A percentile compares a stretch with the other conserved stretches of the same genome.
Evolutionary conservation across 208 protist species (phyloP).

Genomic region (Crithidia bombi): DNA sequence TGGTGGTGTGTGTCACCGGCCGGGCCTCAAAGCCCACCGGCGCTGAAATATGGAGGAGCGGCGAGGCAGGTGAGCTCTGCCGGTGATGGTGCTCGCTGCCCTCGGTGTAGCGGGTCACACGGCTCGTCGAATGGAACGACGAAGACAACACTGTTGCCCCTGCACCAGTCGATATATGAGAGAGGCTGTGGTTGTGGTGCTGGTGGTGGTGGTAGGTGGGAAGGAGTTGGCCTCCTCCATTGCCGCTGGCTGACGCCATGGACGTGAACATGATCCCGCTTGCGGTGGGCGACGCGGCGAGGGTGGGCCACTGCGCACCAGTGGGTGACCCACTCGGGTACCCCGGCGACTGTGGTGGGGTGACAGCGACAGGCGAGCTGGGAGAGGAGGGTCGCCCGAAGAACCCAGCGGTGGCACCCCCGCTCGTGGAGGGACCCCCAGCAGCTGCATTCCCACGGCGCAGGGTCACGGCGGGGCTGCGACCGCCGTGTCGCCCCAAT

Average conservation of each 20-base stretch:
- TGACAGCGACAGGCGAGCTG: constrained; percentile 15
- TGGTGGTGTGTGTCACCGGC: not conserved
- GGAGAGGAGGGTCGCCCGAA: constrained; percentile 16
- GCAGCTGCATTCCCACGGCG: not conserved
- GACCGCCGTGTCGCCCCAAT: constrained; percentile 13
- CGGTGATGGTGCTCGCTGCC: not conserved
- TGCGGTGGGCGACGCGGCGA: constrained; percentile 1
- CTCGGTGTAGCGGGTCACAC: not conserved
- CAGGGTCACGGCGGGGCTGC: not conserved
- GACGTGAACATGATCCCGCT: not conserved
- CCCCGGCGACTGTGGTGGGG: constrained; percentile 25
- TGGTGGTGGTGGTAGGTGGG: not conserved
- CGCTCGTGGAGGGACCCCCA: too few relatives aligned
- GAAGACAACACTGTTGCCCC: not conserved
- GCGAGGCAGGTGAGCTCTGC: not conserved
- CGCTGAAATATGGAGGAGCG: not conserved
- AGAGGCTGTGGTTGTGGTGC: not conserved
- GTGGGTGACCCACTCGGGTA: constrained; percentile 10
- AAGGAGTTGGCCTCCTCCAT: not conserved
- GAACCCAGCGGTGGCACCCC: not conserved
- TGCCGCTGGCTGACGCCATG: not conserved
- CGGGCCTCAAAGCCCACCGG: not conserved
- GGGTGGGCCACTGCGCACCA: not conserved
- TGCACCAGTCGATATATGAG: not conserved
- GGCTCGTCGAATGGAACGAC: not conserved